Conservation (phyloP, 768 basidiomycete species). For the Collybia sordida region DNA sequence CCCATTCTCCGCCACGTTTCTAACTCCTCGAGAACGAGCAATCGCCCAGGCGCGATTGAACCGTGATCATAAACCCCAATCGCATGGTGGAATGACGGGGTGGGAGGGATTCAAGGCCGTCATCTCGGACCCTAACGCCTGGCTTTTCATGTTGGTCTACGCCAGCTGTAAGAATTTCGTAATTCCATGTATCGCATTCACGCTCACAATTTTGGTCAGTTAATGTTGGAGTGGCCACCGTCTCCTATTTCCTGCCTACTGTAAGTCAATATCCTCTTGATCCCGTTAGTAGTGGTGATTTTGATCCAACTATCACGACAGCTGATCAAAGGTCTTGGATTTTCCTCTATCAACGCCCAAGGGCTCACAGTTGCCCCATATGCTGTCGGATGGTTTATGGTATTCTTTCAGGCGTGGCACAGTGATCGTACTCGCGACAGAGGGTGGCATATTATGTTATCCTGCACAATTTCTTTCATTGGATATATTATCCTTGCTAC, state of each 20-base stretch:
- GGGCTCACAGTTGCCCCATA: conserved; percentile 61
- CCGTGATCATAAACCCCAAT: conserved; percentile 54
- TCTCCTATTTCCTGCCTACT: conserved; percentile 57
- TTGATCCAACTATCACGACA: conserved; percentile 12
- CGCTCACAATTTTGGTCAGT: conserved; percentile 26
- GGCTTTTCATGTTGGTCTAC: conserved; percentile 51
- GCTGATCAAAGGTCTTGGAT: conserved; percentile 57
- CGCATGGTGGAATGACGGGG: conserved; percentile 57
- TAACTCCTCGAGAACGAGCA: conserved; percentile 49
- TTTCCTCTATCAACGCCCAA: conserved; percentile 55
- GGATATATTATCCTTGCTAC: conserved; percentile 59
- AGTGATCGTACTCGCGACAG: conserved; percentile 53
- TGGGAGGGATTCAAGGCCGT: conserved; percentile 58
- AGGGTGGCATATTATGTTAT: conserved; percentile 56
- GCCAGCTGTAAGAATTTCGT: conserved; percentile 43
- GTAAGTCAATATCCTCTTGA: conserved; percentile 22
- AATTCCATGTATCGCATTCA: not conserved
- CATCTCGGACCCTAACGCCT: conserved; percentile 47
- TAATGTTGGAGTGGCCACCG: conserved; percentile 55
- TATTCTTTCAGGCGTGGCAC: conserved; percentile 53
- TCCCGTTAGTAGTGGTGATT: not conserved
- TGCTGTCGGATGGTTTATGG: conserved; percentile 54
- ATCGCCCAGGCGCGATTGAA: conserved; percentile 60
- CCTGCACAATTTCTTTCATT: conserved; percentile 41
- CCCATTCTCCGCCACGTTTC: conserved; percentile 52